phyloP scores from a whole-genome alignment of 495 filamentous ascomycete genomes.

The Xylaria bambusicola region DNA sequence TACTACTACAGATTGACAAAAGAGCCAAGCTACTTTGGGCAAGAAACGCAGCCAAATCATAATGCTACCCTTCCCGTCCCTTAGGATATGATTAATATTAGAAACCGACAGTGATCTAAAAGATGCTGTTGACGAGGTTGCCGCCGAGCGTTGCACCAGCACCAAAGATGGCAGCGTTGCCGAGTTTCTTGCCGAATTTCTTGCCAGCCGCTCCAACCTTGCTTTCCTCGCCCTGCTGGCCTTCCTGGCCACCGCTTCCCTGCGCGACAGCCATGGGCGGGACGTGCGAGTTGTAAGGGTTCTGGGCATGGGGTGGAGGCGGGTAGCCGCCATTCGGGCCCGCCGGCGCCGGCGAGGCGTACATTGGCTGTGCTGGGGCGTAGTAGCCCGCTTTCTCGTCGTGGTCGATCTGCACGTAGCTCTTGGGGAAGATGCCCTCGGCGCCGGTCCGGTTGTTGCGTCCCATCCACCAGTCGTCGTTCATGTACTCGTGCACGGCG shows the following conservation, averaged over 20 bases:
- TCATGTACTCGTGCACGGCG: conserved; percentile 85
- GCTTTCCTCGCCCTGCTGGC: conserved; percentile 37
- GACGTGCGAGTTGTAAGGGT: conserved; percentile 53
- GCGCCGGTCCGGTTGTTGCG: conserved; percentile 73
- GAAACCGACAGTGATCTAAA: conserved; percentile 51
- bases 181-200: conserved; percentile 79
- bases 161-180: conserved; percentile 75
- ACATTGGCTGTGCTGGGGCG: conserved; percentile 33
- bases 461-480: conserved; percentile 95
- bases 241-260: conserved; percentile 20
- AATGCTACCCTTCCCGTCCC: background rate
- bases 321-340: conserved; percentile 30
- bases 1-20: conserved; percentile 10
- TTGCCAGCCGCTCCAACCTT: conserved; percentile 61
- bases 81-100: too few relatives aligned
- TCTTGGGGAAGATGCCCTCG: conserved; percentile 89
- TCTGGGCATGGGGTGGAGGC: conserved; percentile 40
- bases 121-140: conserved; percentile 91
- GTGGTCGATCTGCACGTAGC: conserved; percentile 70
- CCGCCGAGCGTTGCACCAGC: conserved; percentile 88
- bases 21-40: background rate
- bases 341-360: conserved; percentile 22
- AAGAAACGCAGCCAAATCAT: background rate
- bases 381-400: conserved; percentile 38
- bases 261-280: conserved; percentile 51